A percentile compares a stretch with the other conserved stretches of the same genome.
phyloP scores from a whole-genome alignment of 352 stramenopile genomes.

The Phytopythium cucurbitacearum region DNA sequence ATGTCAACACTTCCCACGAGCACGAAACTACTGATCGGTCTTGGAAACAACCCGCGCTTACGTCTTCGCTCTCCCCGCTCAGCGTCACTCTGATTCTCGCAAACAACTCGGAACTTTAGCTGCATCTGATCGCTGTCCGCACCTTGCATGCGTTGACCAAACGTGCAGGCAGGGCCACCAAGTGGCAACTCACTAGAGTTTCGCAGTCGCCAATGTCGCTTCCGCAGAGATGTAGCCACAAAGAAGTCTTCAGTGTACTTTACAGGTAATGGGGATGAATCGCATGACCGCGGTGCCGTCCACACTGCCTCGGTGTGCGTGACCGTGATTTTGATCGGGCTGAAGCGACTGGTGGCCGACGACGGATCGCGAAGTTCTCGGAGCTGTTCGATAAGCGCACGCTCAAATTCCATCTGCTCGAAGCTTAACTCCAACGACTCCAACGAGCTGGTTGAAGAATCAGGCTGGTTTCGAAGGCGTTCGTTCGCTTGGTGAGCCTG shows the following conservation, averaged over 20 bases:
- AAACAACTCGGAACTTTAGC: conserved; percentile 21
- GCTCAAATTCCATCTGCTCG: conserved; percentile 37
- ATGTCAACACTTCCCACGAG: conserved; percentile 11
- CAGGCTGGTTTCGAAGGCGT: too few relatives aligned
- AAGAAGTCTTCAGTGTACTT: conserved; percentile 8
- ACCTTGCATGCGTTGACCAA: neutral
- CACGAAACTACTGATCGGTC: conserved; percentile 6
- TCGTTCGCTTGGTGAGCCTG: too few relatives aligned
- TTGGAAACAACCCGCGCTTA: conserved; percentile 5
- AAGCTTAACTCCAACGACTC: conserved; percentile 35
- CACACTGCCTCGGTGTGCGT: conserved; percentile 19
- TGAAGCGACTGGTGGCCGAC: conserved; percentile 43
- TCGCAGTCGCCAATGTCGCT: conserved; percentile 30
- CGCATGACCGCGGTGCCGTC: too few relatives aligned
- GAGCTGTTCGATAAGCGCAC: conserved; percentile 30
- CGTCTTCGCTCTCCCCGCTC: conserved; percentile 8
- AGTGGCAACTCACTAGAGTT: conserved; percentile 19
- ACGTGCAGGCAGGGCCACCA: conserved; percentile 9
- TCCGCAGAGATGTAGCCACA: conserved; percentile 45
- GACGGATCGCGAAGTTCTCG: conserved; percentile 42
- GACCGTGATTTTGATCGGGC: conserved; percentile 41
- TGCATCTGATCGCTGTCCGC: neutral
- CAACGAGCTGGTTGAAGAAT: neutral
- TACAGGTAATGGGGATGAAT: too few relatives aligned
- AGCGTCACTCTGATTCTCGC: conserved; percentile 16